phyloP scores from a whole-genome alignment of 306 rosid genomes.

The Rubus idaeus region DNA sequence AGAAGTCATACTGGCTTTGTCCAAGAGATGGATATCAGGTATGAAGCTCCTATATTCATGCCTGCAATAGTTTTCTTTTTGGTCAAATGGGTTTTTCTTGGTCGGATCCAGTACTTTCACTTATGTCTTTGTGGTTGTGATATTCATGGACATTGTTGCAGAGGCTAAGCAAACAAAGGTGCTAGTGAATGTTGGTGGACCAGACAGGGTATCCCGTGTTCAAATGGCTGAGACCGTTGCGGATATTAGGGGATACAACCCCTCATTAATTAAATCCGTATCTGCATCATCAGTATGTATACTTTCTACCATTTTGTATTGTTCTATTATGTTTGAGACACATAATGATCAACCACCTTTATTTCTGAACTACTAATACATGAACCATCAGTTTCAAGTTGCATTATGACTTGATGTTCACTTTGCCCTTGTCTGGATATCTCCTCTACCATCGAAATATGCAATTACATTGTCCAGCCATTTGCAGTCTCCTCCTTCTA shows the following conservation, averaged over 20 bases:
- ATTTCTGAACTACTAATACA: background rate
- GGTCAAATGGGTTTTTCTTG: background rate
- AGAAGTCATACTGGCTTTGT: constrained; percentile 50
- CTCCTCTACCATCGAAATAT: background rate
- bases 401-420: background rate
- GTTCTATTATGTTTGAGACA: background rate
- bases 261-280: constrained; percentile 64
- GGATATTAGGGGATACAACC: constrained; percentile 58
- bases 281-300: constrained; percentile 67
- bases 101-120: constrained; percentile 7
- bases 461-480: background rate
- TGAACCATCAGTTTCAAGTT: background rate
- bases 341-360: background rate
- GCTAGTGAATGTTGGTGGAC: constrained; percentile 81
- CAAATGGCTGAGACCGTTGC: constrained; percentile 92
- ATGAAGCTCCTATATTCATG: constrained; percentile 20
- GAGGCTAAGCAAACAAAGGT: constrained; percentile 69
- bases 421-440: background rate
- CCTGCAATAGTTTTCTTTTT: background rate
- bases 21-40: constrained; percentile 77
- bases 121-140: constrained; percentile 20
- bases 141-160: constrained; percentile 29
- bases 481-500: constrained; percentile 3
- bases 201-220: constrained; percentile 74
- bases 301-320: constrained; percentile 10